Conservation (phyloP, 257 asterid genomes). For the Verbena officinalis region DNA sequence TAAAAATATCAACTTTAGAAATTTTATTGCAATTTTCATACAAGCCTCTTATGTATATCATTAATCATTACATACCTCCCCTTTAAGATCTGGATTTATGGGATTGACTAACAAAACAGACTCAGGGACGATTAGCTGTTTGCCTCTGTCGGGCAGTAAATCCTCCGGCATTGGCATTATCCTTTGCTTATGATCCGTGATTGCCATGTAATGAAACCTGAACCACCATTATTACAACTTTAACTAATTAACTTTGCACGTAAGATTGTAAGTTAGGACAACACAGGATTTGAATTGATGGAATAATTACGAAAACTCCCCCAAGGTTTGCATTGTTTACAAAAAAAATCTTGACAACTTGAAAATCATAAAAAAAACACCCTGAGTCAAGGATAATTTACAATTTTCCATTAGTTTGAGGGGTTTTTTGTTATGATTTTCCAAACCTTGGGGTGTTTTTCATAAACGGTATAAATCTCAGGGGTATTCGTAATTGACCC, state of each 20-base stretch:
- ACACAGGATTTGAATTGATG: neutral
- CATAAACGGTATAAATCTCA: too few relatives aligned
- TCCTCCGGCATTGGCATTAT: constrained; percentile 72
- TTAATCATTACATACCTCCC: constrained; percentile 42
- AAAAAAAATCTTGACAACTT: too few relatives aligned
- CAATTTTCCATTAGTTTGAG: too few relatives aligned
- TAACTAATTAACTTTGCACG: too few relatives aligned
- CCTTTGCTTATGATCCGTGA: constrained; percentile 58
- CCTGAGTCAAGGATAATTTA: too few relatives aligned
- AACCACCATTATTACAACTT: neutral
- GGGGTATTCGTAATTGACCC: too few relatives aligned
- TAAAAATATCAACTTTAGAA: neutral
- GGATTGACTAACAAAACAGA: constrained; percentile 61
- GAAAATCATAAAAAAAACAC: too few relatives aligned
- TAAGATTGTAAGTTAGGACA: neutral
- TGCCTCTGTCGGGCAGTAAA: constrained; percentile 50
- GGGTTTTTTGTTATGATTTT: too few relatives aligned
- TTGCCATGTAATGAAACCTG: constrained; percentile 72
- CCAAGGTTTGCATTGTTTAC: too few relatives aligned
- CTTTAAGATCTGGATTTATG: constrained; percentile 60
- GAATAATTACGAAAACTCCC: too few relatives aligned
- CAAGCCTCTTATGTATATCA: neutral
- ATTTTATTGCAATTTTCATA: neutral
- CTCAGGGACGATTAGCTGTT: constrained; percentile 55
- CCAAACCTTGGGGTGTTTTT: too few relatives aligned